Evolutionary conservation across 2,329 filamentous ascomycete species (phyloP).

Genomic region (Alternaria arbusti): DNA sequence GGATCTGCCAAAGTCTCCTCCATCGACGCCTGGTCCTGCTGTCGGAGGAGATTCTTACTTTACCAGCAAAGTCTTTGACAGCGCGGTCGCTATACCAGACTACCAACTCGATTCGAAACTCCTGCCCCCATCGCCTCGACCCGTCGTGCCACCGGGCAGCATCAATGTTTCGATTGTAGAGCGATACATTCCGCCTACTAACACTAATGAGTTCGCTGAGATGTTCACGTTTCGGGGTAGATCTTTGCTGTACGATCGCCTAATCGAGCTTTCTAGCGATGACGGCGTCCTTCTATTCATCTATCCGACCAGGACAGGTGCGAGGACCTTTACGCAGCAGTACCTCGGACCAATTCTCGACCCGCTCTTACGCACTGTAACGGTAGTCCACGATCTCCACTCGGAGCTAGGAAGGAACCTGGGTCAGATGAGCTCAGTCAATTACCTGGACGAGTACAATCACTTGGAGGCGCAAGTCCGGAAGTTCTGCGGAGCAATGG

Average conservation of each 20-base stretch:
- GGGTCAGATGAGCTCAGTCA: slow-evolving; percentile 61
- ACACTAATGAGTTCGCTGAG: slow-evolving; percentile 63
- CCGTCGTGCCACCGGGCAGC: slow-evolving; percentile 65
- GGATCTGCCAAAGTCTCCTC: slow-evolving; percentile 68
- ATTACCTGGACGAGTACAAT: slow-evolving; percentile 62
- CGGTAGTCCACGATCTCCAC: slow-evolving; percentile 64
- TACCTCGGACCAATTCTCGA: slow-evolving; percentile 68
- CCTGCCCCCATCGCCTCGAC: slow-evolving; percentile 59
- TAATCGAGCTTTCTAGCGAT: slow-evolving; percentile 64
- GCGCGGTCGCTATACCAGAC: slow-evolving; percentile 64
- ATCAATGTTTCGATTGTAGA: slow-evolving; percentile 68
- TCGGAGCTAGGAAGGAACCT: slow-evolving; percentile 62
- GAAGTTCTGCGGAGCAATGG: slow-evolving; percentile 38
- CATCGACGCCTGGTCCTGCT: slow-evolving; percentile 61
- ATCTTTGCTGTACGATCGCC: slow-evolving; percentile 66
- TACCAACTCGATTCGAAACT: slow-evolving; percentile 62
- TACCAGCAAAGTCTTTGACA: slow-evolving; percentile 66
- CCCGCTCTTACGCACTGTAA: slow-evolving; percentile 64
- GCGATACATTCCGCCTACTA: slow-evolving; percentile 69
- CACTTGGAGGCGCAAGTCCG: slow-evolving; percentile 50
- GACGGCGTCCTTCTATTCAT: slow-evolving; percentile 67
- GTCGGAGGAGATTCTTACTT: slow-evolving; percentile 66
- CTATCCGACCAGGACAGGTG: slow-evolving; percentile 66
- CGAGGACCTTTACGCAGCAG: slow-evolving; percentile 62
- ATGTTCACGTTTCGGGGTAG: slow-evolving; percentile 61